Conservation (phyloP, 2,329 filamentous ascomycete genomes). For the Dactylellina leptospora region DNA sequence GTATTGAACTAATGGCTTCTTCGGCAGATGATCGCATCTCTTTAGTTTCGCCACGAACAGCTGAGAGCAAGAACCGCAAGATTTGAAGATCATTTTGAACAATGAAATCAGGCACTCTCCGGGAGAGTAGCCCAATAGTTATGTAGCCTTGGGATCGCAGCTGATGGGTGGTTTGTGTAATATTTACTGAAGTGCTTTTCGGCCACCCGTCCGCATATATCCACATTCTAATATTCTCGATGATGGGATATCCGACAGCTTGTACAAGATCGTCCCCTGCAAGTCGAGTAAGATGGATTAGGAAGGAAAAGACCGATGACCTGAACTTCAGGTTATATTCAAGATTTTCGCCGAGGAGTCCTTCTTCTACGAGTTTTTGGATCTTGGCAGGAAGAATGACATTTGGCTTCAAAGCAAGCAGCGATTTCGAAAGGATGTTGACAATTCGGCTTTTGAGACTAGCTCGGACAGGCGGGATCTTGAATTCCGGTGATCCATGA, state of each 20-base stretch:
- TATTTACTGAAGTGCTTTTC: slow-evolving; percentile 33
- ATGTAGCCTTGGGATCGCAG: slow-evolving; percentile 47
- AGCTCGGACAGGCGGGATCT: slow-evolving; percentile 66
- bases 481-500: slow-evolving; percentile 66
- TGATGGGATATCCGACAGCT: slow-evolving; percentile 35
- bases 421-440: slow-evolving; percentile 76
- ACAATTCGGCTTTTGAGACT: slow-evolving; percentile 81
- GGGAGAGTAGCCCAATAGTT: slow-evolving; percentile 48
- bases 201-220: slow-evolving; percentile 51
- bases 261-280: slow-evolving; percentile 25
- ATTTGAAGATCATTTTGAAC: slow-evolving; percentile 42
- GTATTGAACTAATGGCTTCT: slow-evolving; percentile 65
- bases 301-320: slow-evolving; percentile 40
- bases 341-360: slow-evolving; percentile 37
- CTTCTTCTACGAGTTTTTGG: slow-evolving; percentile 38
- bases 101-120: slow-evolving; percentile 37
- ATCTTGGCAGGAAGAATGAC: slow-evolving; percentile 17
- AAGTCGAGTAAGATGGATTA: slow-evolving; percentile 39
- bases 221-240: slow-evolving; percentile 46
- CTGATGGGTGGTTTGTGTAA: slow-evolving; percentile 30
- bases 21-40: slow-evolving; percentile 56
- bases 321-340: slow-evolving; percentile 52
- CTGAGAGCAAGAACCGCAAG: slow-evolving; percentile 42
- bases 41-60: slow-evolving; percentile 44
- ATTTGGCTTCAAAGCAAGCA: slow-evolving; percentile 44